Base-by-base conservation (phyloP, 176 grass and related monocot genomes). In the Carex myosuroides region DNA sequence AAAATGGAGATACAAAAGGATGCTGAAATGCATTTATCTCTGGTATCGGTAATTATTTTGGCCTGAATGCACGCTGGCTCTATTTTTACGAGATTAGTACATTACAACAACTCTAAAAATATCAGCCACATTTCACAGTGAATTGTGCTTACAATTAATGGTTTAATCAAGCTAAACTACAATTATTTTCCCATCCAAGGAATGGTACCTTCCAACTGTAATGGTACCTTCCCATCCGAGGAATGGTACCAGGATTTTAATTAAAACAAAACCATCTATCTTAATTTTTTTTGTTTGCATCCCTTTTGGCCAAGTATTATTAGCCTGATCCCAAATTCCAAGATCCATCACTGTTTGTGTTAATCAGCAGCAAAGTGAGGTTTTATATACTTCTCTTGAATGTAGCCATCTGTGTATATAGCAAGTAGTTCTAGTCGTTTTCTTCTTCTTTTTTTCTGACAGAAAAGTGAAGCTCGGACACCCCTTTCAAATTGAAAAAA, bases 31-130 rank as follows among this genome's bases (percentile, higher is more conserved):
- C 17, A 58, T 57, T 44, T 44, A 44, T 44, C 41, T 13, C 13
- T 57, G 58, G 0, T 60, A 5, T 21, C 17, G 6, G 33, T 33
- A 33, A 33, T 35, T 35, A 35, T 35, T 35, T 35, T 35, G 2
- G 3, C 33, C 33, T 35, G 3, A 35, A 35, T 35, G 33, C 4
- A 35, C 37, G 37, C 5, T 39, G 37, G 37, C 37, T 39, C 37
- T 39, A 39, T 44, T 77, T 56, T 13, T 32, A 32, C 57, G 26
- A 52, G 80, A 83, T 83, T 83, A 64, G 32, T 52, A 83, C 80
- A 30, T 64, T 65, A 68, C 59, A 83, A 42, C 80, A 64, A 83
- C 61, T 83, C 14, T 7, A 2, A 83, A 83, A 3, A 82, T 67
- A 82, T 46, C 5, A 82, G 20, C 32, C 78, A 57, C 16, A 81